Conservation (phyloP, 331 rosid genomes). For the Pyrus hybrid region DNA sequence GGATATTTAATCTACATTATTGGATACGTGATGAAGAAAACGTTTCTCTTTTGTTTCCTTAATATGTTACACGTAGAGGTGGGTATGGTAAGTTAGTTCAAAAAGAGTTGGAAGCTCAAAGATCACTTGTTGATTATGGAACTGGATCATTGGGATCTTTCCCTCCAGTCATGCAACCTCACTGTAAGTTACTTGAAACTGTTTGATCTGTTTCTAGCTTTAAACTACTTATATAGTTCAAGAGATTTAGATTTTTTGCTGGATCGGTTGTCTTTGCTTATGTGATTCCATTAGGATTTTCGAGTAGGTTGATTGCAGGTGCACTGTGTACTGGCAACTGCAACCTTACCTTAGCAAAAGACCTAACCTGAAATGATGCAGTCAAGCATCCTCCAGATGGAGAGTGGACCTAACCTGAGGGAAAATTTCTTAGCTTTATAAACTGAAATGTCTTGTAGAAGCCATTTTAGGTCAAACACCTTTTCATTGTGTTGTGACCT, state of each 20-base stretch:
- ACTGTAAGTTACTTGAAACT: constrained; percentile 52
- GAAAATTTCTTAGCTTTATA: not conserved
- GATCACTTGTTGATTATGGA: constrained; percentile 96
- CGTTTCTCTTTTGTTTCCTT: constrained; percentile 40
- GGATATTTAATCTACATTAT: not conserved
- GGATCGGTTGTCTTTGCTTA: not conserved
- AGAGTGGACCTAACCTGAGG: not conserved
- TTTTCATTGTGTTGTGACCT: not conserved
- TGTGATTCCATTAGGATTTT: not conserved
- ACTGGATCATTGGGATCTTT: constrained; percentile 84
- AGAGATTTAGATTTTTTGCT: not conserved
- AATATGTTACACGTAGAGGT: constrained; percentile 73
- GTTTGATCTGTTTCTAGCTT: constrained; percentile 13
- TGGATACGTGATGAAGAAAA: not conserved
- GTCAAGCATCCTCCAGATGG: not conserved
- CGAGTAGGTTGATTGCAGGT: not conserved
- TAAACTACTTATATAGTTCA: not conserved
- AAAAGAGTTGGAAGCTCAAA: constrained; percentile 87
- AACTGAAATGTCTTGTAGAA: not conserved
- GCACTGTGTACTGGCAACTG: not conserved
- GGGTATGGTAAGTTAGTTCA: constrained; percentile 94
- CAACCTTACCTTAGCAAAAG: not conserved
- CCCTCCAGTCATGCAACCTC: constrained; percentile 59
- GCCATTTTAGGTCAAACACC: not conserved
- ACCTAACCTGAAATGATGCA: not conserved